Percentiles rank a stretch among this genome's conserved stretches.
These are phyloP conservation scores for Trypanosoma avium DNA, from an alignment of 208 protist genomes.

Conservation along the genomic window DNA sequence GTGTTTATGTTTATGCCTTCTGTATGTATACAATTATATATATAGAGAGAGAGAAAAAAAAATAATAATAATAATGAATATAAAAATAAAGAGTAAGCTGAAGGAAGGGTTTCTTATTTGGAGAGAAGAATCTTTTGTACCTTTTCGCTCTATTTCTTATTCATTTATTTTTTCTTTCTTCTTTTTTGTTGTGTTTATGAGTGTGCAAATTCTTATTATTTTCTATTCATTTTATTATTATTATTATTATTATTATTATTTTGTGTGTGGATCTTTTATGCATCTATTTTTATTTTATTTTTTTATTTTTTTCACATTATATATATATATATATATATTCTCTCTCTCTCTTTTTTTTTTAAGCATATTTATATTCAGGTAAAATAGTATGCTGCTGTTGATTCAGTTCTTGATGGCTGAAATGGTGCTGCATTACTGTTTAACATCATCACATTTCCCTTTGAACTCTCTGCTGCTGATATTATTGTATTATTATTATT, in stretches of 20 bases:
- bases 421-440: slow-evolving; percentile 46
- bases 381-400: slow-evolving; percentile 22
- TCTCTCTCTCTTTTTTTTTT: background rate
- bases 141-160: no score
- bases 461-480: slow-evolving; percentile 3
- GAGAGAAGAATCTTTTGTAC: no score
- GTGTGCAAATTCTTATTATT: slow-evolving; percentile 1
- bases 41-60: background rate
- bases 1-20: background rate
- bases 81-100: no score
- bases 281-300: slow-evolving; percentile 11
- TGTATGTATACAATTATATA: background rate
- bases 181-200: no score
- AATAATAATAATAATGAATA: no score
- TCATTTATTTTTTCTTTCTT: no score
- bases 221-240: slow-evolving; percentile 7
- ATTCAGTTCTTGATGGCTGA: slow-evolving; percentile 17
- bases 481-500: no score
- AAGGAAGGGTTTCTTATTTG: no score
- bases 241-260: background rate
- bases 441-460: slow-evolving; percentile 21
- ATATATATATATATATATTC: background rate
- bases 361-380: background rate
- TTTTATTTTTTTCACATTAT: slow-evolving; percentile 2
- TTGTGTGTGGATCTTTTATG: background rate